Conservation (phyloP, 2,329 filamentous ascomycete genomes). For the Dactylellina sp. region DNA sequence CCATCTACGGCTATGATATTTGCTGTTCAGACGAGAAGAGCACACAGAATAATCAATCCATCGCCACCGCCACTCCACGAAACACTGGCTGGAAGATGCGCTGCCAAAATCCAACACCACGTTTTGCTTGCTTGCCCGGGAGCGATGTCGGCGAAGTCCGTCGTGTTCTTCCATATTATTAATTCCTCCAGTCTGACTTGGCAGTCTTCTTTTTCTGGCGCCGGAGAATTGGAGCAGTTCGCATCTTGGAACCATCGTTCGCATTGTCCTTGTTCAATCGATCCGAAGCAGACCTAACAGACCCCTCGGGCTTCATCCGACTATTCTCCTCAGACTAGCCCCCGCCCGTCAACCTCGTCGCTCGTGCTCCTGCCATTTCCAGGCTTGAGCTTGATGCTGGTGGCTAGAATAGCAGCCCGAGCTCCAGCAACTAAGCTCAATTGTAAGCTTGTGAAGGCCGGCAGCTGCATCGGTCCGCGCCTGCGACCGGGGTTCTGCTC, state of each 20-base stretch:
- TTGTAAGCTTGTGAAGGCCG: constrained; percentile 18
- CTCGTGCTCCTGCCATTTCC: constrained; percentile 51
- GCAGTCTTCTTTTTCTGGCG: not conserved
- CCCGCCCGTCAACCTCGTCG: not conserved
- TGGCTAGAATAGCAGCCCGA: constrained; percentile 26
- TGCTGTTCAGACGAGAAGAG: no score
- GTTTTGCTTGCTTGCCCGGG: no score
- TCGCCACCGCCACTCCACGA: no score
- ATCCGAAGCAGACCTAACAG: not conserved
- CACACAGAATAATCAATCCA: no score
- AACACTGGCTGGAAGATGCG: no score
- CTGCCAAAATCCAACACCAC: constrained; percentile 10
- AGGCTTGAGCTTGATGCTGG: no score
- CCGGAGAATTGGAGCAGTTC: constrained; percentile 25
- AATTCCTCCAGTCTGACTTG: no score
- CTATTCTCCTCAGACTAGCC: constrained; percentile 6
- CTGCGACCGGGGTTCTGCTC: not conserved
- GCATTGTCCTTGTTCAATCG: no score
- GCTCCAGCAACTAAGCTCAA: no score
- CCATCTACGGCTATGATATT: no score
- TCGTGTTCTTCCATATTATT: not conserved
- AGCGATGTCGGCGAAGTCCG: constrained; percentile 49
- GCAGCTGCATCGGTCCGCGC: constrained; percentile 4
- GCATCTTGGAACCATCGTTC: no score
- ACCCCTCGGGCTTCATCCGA: constrained; percentile 44